These are phyloP conservation scores for Lepidium sativum DNA, from an alignment of 345 rosid genomes.

Conservation along the genomic window DNA sequence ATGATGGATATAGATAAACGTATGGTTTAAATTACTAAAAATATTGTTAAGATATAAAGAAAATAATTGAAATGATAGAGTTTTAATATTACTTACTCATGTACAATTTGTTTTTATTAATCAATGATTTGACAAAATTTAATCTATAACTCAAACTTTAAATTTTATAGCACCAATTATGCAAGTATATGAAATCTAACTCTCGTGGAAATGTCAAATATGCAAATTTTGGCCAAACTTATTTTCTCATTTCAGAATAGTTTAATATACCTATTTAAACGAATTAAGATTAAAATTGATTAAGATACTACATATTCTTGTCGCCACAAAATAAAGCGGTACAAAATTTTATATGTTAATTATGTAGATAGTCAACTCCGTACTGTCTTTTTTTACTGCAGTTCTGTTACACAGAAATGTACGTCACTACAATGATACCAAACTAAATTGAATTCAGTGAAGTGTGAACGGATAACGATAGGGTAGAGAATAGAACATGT, in stretches of 20 bases:
- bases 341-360: not conserved
- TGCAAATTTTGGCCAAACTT: no score
- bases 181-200: no score
- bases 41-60: no score
- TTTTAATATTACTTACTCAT: not conserved
- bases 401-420: not conserved
- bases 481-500: not conserved
- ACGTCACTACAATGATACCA: not conserved
- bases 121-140: no score
- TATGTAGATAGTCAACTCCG: not conserved
- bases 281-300: no score
- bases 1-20: no score
- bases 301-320: not conserved
- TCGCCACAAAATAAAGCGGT: not conserved
- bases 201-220: no score
- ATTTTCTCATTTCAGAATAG: no score
- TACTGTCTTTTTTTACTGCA: not conserved
- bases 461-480: conserved; percentile 14
- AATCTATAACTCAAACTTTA: no score
- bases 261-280: no score
- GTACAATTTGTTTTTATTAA: not conserved
- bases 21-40: no score
- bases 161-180: no score
- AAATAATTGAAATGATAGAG: not conserved
- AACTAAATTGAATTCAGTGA: not conserved